Percentiles rank a stretch among this genome's conserved stretches.
Evolutionary conservation across 768 basidiomycete genomes (phyloP).

Genomic region (Termitomyces sp.): DNA sequence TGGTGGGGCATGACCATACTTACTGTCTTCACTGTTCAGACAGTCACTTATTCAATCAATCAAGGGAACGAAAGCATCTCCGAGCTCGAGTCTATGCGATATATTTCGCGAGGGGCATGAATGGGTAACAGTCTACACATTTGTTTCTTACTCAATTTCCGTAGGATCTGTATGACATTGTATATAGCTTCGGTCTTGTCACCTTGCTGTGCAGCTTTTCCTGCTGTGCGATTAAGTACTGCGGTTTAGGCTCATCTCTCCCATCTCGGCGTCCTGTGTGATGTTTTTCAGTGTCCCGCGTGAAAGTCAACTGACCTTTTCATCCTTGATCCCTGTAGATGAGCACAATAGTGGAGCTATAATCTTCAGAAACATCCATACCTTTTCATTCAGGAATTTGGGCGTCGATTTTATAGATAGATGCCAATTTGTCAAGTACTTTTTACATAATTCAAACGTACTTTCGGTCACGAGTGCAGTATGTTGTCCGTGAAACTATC

Average conservation of each 20-base stretch:
- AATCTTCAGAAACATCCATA: not conserved
- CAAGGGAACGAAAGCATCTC: slow-evolving; percentile 40
- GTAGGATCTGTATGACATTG: not conserved
- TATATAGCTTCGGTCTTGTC: not conserved
- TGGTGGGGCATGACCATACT: slow-evolving; percentile 47
- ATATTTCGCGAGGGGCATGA: slow-evolving; percentile 45
- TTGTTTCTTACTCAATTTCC: not conserved
- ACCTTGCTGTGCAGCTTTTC: too few relatives aligned
- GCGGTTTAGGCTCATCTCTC: not conserved
- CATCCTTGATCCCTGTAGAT: not conserved
- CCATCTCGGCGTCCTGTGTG: not conserved
- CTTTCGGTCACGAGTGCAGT: not conserved
- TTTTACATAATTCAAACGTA: not conserved
- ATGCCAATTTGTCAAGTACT: not conserved
- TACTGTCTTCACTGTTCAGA: slow-evolving; percentile 40
- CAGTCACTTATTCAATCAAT: slow-evolving; percentile 36
- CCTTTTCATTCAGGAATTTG: not conserved
- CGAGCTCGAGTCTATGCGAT: slow-evolving; percentile 47
- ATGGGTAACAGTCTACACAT: not conserved
- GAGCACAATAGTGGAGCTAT: not conserved
- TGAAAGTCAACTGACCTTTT: not conserved
- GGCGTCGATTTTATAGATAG: not conserved
- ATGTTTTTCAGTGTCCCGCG: not conserved
- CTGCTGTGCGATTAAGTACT: not conserved
- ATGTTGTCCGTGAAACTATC: not conserved